phyloP scores from a whole-genome alignment of 2,329 filamentous ascomycete species.

The Geosmithia flava region DNA sequence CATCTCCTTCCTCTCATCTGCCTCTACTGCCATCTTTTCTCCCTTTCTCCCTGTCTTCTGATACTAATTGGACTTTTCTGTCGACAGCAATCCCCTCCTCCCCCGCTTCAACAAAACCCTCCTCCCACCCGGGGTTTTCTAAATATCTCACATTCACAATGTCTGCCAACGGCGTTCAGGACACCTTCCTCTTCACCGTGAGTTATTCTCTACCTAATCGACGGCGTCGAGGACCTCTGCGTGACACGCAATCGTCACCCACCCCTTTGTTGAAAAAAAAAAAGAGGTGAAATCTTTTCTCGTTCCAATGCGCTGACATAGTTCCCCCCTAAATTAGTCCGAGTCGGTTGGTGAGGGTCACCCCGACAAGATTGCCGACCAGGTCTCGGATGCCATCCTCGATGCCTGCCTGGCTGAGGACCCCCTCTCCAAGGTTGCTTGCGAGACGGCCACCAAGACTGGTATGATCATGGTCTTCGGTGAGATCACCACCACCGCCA shows the following conservation, averaged over 20 bases:
- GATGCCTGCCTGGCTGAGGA: constrained; percentile 94
- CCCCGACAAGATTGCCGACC: constrained; percentile 95
- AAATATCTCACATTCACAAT: constrained; percentile 33
- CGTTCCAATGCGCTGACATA: constrained; percentile 1
- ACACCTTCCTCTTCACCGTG: constrained; percentile 74
- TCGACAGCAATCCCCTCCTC: constrained; percentile 8
- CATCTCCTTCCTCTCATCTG: background rate
- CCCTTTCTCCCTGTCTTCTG: background rate
- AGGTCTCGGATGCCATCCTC: constrained; percentile 96
- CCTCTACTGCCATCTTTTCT: background rate
- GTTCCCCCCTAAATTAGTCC: constrained; percentile 34
- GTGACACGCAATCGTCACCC: background rate
- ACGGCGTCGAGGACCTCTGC: background rate
- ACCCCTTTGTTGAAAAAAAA: background rate
- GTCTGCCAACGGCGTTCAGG: constrained; percentile 32
- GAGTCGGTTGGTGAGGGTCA: constrained; percentile 85
- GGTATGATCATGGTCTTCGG: constrained; percentile 99
- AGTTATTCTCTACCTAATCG: constrained; percentile 8
- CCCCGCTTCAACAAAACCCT: constrained; percentile 4
- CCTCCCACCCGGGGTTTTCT: constrained; percentile 1
- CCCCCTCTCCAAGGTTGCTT: constrained; percentile 96
- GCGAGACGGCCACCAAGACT: constrained; percentile 99
- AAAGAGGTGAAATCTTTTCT: background rate
- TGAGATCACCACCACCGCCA: constrained; percentile 96
- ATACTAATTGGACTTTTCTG: constrained; percentile 5